These are phyloP conservation scores for Fusarium fracticaudum DNA, from an alignment of 2,329 filamentous ascomycete species.

Conservation along the genomic window DNA sequence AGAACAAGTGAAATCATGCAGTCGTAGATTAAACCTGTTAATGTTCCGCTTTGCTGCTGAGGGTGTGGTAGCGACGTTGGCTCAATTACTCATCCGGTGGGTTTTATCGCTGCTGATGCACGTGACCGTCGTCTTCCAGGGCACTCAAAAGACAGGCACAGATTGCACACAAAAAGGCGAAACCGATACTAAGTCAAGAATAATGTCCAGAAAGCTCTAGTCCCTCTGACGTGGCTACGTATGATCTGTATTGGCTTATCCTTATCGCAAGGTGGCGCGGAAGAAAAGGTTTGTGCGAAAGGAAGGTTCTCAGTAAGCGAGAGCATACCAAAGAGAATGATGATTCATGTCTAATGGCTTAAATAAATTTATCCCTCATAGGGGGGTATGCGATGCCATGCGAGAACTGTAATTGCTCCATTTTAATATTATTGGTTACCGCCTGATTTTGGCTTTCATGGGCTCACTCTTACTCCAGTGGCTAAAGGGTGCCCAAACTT, in stretches of 20 bases:
- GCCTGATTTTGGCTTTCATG: not conserved
- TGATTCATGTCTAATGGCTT: not conserved
- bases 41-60: not conserved
- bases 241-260: too few species aligned
- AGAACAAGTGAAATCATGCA: not conserved
- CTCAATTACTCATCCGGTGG: not conserved
- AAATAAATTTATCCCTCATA: too few species aligned
- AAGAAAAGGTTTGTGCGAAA: not conserved
- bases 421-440: not conserved
- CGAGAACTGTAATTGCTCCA: rapidly evolving
- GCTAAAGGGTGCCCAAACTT: not conserved
- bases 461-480: not conserved
- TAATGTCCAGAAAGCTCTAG: rapidly evolving
- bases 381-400: not conserved
- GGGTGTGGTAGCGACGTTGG: not conserved
- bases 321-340: not conserved
- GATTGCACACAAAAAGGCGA: not conserved
- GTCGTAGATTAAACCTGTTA: not conserved
- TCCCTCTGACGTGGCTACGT: rapidly evolving
- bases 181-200: not conserved
- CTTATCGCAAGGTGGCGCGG: not conserved
- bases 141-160: not conserved
- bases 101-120: not conserved
- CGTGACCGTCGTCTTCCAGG: not conserved
- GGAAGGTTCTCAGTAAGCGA: not conserved